Evolutionary conservation across 257 asterid genomes (phyloP).

Genomic region (Jasminum sambac): DNA sequence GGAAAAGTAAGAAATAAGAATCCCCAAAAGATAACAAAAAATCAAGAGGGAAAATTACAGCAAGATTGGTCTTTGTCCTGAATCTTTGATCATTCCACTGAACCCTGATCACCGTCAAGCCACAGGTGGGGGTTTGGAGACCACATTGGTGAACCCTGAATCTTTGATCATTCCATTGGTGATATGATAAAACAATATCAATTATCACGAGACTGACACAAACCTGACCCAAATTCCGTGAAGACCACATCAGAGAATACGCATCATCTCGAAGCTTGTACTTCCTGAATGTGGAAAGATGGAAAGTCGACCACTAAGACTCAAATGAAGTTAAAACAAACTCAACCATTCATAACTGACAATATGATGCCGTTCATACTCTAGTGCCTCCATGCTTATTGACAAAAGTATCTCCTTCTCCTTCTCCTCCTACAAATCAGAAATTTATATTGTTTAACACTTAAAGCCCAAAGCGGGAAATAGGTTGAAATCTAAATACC

Average conservation of each 20-base stretch:
- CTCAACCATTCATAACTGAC: constrained; percentile 4
- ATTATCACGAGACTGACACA: constrained; percentile 24
- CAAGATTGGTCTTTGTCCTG: background rate
- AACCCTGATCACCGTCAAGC: background rate
- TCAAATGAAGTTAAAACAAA: constrained; percentile 5
- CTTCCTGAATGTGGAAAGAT: constrained; percentile 54
- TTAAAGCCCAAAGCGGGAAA: constrained; percentile 7
- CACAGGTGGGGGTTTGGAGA: too few relatives aligned
- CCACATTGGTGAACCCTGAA: too few relatives aligned
- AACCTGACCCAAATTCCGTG: constrained; percentile 88
- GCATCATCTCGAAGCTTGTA: constrained; percentile 66
- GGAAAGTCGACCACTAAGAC: constrained; percentile 19
- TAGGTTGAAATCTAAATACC: background rate
- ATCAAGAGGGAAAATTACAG: background rate
- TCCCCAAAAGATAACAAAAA: background rate
- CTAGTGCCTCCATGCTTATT: constrained; percentile 67
- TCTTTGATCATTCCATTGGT: too few relatives aligned
- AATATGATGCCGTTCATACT: constrained; percentile 44
- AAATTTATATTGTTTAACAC: constrained; percentile 21
- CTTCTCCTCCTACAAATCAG: constrained; percentile 71
- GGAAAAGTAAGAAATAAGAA: too few relatives aligned
- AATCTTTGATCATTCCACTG: constrained; percentile 9
- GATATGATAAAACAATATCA: constrained; percentile 4
- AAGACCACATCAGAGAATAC: constrained; percentile 89
- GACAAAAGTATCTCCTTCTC: constrained; percentile 60